phyloP scores from a whole-genome alignment of 768 basidiomycete genomes.

The Tulasnella sp. region DNA sequence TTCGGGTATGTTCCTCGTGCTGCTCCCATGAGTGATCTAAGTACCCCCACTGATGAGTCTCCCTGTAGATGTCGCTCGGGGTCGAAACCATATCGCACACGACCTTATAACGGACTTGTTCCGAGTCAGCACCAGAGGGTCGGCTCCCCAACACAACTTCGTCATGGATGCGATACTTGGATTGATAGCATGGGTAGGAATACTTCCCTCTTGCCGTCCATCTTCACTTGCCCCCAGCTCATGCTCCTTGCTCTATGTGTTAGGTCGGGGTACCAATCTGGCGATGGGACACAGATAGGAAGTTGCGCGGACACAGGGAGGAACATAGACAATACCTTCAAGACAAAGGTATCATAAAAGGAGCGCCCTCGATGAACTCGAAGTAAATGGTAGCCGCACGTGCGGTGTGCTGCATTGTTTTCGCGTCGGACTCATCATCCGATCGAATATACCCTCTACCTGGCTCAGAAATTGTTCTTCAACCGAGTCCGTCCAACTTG shows the following conservation, averaged over 20 bases:
- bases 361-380: too few relatives aligned
- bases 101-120: constrained; percentile 61
- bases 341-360: constrained; percentile 16
- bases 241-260: not conserved
- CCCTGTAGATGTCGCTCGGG: constrained; percentile 50
- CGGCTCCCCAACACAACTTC: constrained; percentile 48
- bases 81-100: constrained; percentile 63
- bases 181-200: constrained; percentile 36
- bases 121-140: constrained; percentile 54
- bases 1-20: not conserved
- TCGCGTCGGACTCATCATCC: too few relatives aligned
- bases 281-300: constrained; percentile 25
- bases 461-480: too few relatives aligned
- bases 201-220: not conserved
- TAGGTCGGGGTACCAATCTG: constrained; percentile 28
- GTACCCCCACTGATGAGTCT: not conserved
- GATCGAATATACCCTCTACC: too few relatives aligned
- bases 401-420: too few relatives aligned
- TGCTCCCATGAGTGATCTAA: too few relatives aligned
- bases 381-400: too few relatives aligned
- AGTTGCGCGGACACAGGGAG: constrained; percentile 17
- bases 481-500: too few relatives aligned
- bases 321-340: constrained; percentile 19
- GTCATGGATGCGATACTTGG: constrained; percentile 39
- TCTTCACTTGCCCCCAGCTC: not conserved